Evolutionary conservation across 768 basidiomycete genomes (phyloP), one percentile per base, ranked within the genome.

Genomic region (Boletus bicolor): DNA sequence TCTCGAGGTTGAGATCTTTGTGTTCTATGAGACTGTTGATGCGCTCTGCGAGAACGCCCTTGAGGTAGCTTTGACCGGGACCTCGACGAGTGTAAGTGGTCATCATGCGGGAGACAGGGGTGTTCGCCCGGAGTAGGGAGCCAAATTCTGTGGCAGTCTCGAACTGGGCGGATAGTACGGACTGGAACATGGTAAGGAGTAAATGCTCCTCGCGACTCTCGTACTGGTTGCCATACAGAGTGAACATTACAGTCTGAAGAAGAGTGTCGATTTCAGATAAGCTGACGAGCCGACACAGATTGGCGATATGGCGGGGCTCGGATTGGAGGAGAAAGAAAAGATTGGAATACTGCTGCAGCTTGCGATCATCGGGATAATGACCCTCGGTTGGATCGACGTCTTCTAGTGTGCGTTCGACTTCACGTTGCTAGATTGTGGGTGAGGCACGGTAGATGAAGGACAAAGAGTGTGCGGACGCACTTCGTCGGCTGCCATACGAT

Each of bases 81-180:
- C 97, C 97, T 53, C 97, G 89, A 57, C 97, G 91, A 51, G 97
- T 98, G 75, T 99, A 99, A 19, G 97, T 98, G 44, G 97, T 99
- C 97, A 99, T 99, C 97, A 99, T 99, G 38, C 97, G 88, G 47
- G 94, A 98, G 24, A 99, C 97, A 45, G 97, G 97, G 48, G 97
- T 99, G 74, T 99, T 99, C 56, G 97, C 97, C 51, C 97, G 91
- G 30, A 99, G 84, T 11, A 99, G 81, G 5, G 96, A 98, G n/a
- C 96, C 95, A 64, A 99, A 98, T 72, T 99, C 97, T 51, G 94
- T 96, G 15, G 97, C 94, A 2, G 93, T 98, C 74, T 99, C 97
- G 77, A 99, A 99, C 73, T 99, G 97, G 26, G 97, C 96, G 44
- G 96, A 95, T 6, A 99, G 79, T 11, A 99, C 97, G 64, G 93